Base-by-base conservation (phyloP, 805 yeast species). In the Yarrowia alimentaria region DNA sequence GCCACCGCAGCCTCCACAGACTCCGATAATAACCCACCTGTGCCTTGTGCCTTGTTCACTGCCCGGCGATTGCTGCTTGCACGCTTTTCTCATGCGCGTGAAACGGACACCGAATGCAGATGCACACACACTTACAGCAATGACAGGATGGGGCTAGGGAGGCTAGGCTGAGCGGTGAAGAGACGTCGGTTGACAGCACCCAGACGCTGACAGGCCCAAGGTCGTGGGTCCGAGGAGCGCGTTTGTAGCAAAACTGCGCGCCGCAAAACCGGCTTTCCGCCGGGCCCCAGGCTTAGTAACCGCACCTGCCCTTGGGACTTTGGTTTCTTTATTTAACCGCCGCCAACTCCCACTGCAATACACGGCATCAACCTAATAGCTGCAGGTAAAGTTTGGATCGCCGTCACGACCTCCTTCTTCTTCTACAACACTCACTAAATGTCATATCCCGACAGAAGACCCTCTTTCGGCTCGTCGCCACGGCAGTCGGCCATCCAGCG, bases 391-490 rank as follows among this genome's bases (percentile, higher is more conserved):
- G 47, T 40, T 40, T 28, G 33, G 47, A 40, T 40, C 47, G 47
- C 25, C 47, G 33, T 18, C 25, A 20, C 37, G 19, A 26, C 14
- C 12, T n/a, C 6, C 14, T 11, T 11, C 6, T 13, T 13, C 22
- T 19, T 19, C 33, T 14, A n/a, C 22, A 40, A n/a, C 24, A 16
- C 20, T 12, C 47, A 20, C 25, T 19, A 28, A 26, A 40, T 40
- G 47, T 40, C 47, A n/a, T 20, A 17, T 28, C 25, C 47, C 47
- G 47, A 40, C 19, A 24, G 47, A 19, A 40, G 33, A 40, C 25
- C 32, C 13, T 40, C 47, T 14, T 40, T 40, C 12, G 47, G 47
- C 47, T 40, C 47, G 47, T 40, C 47, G 19, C 50, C 50, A 13
- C 28, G 50, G 17, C 50, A 30, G 21, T 30, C 50, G 4, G 50